Evolutionary conservation across 2,329 filamentous ascomycete species (phyloP).

Genomic region (Diplodia scrobiculata): DNA sequence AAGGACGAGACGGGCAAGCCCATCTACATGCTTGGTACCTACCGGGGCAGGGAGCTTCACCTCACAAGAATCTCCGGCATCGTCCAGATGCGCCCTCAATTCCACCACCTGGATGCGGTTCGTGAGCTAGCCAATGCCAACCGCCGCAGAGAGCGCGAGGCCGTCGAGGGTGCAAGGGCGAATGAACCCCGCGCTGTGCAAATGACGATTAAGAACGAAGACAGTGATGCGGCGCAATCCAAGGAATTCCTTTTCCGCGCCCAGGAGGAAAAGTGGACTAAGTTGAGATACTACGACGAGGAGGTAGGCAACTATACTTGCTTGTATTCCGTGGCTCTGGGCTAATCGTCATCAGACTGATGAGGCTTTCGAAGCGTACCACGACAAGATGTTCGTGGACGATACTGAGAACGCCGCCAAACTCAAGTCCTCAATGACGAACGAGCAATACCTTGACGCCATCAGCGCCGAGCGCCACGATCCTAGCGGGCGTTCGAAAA

Average conservation of each 20-base stretch:
- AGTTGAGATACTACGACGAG: conserved; percentile 78
- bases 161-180: conserved; percentile 47
- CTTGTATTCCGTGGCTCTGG: background rate
- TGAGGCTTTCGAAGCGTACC: conserved; percentile 74
- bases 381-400: conserved; percentile 68
- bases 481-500: conserved; percentile 42
- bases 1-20: conserved; percentile 69
- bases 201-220: conserved; percentile 79
- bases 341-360: conserved; percentile 51
- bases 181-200: conserved; percentile 74
- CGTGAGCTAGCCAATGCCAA: conserved; percentile 67
- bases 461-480: conserved; percentile 59
- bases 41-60: conserved; percentile 79
- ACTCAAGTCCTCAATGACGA: conserved; percentile 58
- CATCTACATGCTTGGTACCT: conserved; percentile 88
- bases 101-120: conserved; percentile 87
- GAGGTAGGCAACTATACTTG: conserved; percentile 54
- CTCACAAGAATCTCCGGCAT: conserved; percentile 80
- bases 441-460: conserved; percentile 63
- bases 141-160: conserved; percentile 50
- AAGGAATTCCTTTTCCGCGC: conserved; percentile 73
- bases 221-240: conserved; percentile 72
- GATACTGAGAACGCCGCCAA: conserved; percentile 48
- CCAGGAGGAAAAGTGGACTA: conserved; percentile 80
- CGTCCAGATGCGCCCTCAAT: conserved; percentile 85